Base-by-base conservation (phyloP, 352 stramenopile genomes). In the Nothophytophthora sp. region DNA sequence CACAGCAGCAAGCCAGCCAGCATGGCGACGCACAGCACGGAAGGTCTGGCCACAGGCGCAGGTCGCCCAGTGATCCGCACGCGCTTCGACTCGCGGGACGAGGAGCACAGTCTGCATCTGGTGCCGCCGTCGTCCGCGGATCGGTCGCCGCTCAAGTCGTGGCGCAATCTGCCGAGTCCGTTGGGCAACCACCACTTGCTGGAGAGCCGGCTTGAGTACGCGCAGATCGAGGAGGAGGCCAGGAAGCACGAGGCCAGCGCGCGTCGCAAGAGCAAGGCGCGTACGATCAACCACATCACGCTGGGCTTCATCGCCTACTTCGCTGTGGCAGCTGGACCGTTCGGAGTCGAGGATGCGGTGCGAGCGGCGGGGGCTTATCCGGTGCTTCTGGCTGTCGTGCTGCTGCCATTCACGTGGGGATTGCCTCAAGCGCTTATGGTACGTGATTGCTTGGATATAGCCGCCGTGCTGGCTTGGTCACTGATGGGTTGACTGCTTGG, bases 301-400 rank as follows among this genome's bases (percentile, higher is more conserved):
- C 63, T 94, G 6, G 84, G 81, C 30, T 92, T 92, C 59, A 90
- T 94, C 43, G 81, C 84, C 32, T 94, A 90, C 67, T 90, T 94
- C 43, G 80, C 84, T 4, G 81, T 94, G 10, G 83, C 81, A 2
- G 76, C 80, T 10, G 84, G 84, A 2, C 81, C 84, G 1, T 94
- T 92, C 42, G 84, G 84, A 3, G 73, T 94, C 9, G 84, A 94
- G 44, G 78, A 89, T 33, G 84, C 84, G 4, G 84, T 94, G 34
- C 63, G 68, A 34, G 84, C 84, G 0, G 81, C 84, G 1, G 84
- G 84, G 2, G 67, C 81, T 18, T 90, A 83, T 40, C 81, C 80
- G 0, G 80, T 92, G 15, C 52, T 92, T 3, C 43, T 92, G 28
- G 84, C 81, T 1, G 78, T 94, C 1, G 70, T 92, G 15, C 20